Conservation (phyloP, 2,329 filamentous ascomycete genomes). For the Talaromyces sp. region DNA sequence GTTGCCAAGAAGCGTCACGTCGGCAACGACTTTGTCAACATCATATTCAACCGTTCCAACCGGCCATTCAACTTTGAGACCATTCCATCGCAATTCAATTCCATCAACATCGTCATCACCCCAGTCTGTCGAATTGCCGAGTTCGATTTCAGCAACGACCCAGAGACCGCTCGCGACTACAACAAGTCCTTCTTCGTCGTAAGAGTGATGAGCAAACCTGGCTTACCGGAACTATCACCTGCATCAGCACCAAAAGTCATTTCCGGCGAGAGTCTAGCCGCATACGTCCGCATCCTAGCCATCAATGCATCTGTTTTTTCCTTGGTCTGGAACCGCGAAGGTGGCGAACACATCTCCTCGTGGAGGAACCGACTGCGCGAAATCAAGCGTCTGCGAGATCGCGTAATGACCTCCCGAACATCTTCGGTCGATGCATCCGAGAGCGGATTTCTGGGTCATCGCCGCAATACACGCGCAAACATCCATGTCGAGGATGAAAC, state of each 20-base stretch:
- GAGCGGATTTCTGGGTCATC: slow-evolving; percentile 35
- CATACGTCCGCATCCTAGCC: slow-evolving; percentile 82
- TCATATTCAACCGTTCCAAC: slow-evolving; percentile 97
- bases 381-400: slow-evolving; percentile 76
- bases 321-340: slow-evolving; percentile 74
- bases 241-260: slow-evolving; percentile 88
- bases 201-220: slow-evolving; percentile 80
- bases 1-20: slow-evolving; percentile 91
- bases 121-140: slow-evolving; percentile 59
- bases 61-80: slow-evolving; percentile 83
- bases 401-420: slow-evolving; percentile 34
- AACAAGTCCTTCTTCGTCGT: slow-evolving; percentile 74
- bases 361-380: slow-evolving; percentile 86
- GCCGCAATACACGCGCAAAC: slow-evolving; percentile 40
- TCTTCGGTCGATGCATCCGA: slow-evolving; percentile 33
- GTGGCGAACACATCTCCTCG: slow-evolving; percentile 79
- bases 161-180: slow-evolving; percentile 28
- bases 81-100: slow-evolving; percentile 93
- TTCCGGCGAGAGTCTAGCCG: slow-evolving; percentile 74
- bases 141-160: slow-evolving; percentile 36
- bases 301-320: slow-evolving; percentile 94
- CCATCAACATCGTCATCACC: slow-evolving; percentile 92
- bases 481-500: slow-evolving; percentile 38
- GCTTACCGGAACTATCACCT: slow-evolving; percentile 88
- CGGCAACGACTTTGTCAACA: slow-evolving; percentile 96